Percentiles rank a stretch among this genome's conserved stretches.
Evolutionary conservation across 495 filamentous ascomycete genomes (phyloP).

Genomic region (Geopyxis carbonaria): DNA sequence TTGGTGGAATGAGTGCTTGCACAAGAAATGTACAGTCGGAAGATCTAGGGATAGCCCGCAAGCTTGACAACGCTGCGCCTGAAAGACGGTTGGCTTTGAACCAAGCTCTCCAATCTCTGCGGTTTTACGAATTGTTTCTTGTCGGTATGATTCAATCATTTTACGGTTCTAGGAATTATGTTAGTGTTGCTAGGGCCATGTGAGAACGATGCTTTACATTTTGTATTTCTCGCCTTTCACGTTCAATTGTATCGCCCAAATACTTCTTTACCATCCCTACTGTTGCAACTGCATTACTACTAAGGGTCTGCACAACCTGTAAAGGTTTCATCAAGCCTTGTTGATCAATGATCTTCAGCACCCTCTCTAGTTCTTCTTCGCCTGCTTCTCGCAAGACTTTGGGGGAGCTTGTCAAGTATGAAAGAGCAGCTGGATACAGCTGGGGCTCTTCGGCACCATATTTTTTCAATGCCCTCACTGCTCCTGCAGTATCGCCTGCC

Average conservation of each 20-base stretch:
- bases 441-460: constrained; percentile 87
- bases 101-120: constrained; percentile 59
- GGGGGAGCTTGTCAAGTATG: constrained; percentile 80
- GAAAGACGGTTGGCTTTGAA: constrained; percentile 72
- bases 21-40: constrained; percentile 85
- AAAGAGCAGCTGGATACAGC: constrained; percentile 77
- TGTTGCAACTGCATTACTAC: constrained; percentile 69
- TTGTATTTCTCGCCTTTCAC: constrained; percentile 70
- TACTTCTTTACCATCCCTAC: constrained; percentile 97
- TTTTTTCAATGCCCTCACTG: constrained; percentile 71
- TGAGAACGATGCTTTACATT: constrained; percentile 29
- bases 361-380: constrained; percentile 56
- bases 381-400: constrained; percentile 74
- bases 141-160: constrained; percentile 67
- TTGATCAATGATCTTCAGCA: constrained; percentile 72
- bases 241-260: constrained; percentile 69
- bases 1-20: constrained; percentile 91
- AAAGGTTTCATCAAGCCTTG: constrained; percentile 88
- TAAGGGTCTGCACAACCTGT: constrained; percentile 88
- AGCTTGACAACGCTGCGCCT: constrained; percentile 66
- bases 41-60: constrained; percentile 63
- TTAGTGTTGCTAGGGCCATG: constrained; percentile 6
- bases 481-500: constrained; percentile 77
- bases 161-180: constrained; percentile 46
- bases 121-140: constrained; percentile 64